Evolutionary conservation across 208 protist genomes (phyloP).

Genomic region (Crithidia fasciculata): DNA sequence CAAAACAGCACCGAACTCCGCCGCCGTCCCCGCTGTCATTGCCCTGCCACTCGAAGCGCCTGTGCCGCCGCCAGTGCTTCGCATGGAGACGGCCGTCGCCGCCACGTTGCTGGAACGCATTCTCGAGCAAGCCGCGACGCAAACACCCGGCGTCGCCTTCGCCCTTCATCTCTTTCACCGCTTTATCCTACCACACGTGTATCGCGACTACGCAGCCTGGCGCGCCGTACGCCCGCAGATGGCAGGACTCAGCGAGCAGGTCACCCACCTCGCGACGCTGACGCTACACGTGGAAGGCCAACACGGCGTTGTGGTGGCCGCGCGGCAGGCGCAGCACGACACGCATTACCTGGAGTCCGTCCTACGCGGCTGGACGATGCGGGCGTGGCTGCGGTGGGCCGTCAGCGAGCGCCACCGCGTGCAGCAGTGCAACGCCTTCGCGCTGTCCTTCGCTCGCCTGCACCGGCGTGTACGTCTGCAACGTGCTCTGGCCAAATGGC

Average conservation of each 20-base stretch:
- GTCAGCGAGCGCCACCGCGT: conserved; percentile 20
- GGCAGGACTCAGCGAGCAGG: conserved; percentile 72
- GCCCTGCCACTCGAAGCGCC: conserved; percentile 59
- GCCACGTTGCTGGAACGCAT: conserved; percentile 76
- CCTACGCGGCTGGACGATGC: conserved; percentile 75
- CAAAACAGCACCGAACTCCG: not conserved
- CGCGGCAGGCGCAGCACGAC: conserved; percentile 57
- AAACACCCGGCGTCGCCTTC: conserved; percentile 62
- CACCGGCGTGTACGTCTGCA: conserved; percentile 37
- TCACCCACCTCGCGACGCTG: conserved; percentile 62
- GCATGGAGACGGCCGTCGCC: conserved; percentile 66
- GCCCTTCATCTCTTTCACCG: conserved; percentile 64
- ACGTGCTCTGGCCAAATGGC: conserved; percentile 62
- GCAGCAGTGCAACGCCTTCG: conserved; percentile 9
- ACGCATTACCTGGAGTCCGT: conserved; percentile 61
- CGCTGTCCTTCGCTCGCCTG: conserved; percentile 29
- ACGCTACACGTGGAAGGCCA: conserved; percentile 51
- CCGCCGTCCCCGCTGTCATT: conserved; percentile 38
- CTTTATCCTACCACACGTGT: conserved; percentile 84
- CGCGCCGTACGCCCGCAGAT: conserved; percentile 45
- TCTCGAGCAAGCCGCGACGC: conserved; percentile 58
- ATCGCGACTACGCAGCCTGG: conserved; percentile 58
- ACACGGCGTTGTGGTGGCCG: conserved; percentile 26
- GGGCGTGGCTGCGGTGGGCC: conserved; percentile 64
- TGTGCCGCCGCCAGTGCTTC: conserved; percentile 58